Conservation (phyloP, 2,329 filamentous ascomycete species). For the Paecilomyces variotii region DNA sequence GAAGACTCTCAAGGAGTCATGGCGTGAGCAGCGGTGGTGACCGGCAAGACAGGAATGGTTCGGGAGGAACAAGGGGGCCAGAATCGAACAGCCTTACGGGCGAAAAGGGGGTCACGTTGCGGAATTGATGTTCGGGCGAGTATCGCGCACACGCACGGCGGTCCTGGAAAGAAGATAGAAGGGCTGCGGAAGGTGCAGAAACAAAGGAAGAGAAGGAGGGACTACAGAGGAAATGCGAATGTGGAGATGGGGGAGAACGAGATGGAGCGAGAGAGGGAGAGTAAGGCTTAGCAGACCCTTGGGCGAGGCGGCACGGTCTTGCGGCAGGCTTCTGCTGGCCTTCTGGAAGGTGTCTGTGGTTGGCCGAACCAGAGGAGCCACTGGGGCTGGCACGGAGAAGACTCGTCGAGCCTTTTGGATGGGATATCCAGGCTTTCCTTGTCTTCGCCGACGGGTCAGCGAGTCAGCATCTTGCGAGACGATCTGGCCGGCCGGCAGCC, state of each 20-base stretch:
- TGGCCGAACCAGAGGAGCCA: constrained; percentile 2
- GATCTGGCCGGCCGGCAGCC: neutral
- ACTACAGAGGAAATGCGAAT: constrained; percentile 6
- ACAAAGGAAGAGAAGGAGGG: constrained; percentile 6
- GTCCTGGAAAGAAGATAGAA: constrained; percentile 1
- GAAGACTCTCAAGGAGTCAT: constrained; percentile 15
- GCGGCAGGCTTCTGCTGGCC: constrained; percentile 6
- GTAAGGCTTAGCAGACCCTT: neutral
- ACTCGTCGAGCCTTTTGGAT: neutral
- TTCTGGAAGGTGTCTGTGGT: constrained; percentile 16
- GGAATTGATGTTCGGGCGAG: neutral
- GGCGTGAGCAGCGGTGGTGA: constrained; percentile 9
- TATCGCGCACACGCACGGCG: neutral
- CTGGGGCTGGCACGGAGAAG: constrained; percentile 1
- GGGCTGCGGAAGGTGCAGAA: constrained; percentile 2
- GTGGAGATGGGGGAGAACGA: constrained; percentile 2
- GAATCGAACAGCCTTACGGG: neutral
- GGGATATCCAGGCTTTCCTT: neutral
- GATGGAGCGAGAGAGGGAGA: constrained; percentile 3
- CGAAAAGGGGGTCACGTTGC: neutral
- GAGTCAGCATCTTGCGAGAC: neutral
- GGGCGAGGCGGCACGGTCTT: neutral
- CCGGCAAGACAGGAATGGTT: constrained; percentile 4
- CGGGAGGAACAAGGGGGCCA: neutral
- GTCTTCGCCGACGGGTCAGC: neutral